Percentiles rank a stretch among this genome's conserved stretches.
Evolutionary conservation across 129 eudicot genomes (phyloP).

Genomic region (Kitagawia praeruptora): DNA sequence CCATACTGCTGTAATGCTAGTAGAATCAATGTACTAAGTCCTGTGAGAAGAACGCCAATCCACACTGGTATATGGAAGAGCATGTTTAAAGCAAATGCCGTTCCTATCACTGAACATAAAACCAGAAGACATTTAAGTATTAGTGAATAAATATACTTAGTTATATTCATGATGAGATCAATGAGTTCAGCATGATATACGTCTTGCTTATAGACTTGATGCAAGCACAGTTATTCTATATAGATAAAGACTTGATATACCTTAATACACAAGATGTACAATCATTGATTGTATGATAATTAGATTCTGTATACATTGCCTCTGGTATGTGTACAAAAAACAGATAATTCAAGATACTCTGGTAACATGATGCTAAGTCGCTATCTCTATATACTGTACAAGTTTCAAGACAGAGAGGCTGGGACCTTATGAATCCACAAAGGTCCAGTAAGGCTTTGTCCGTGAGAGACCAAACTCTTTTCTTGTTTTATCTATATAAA

Average conservation of each 20-base stretch:
- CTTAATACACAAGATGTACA: not conserved
- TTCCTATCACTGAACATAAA: slow-evolving; percentile 65
- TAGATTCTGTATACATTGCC: not conserved
- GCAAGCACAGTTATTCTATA: not conserved
- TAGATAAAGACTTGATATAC: not conserved
- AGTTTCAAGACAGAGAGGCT: not conserved
- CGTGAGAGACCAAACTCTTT: not conserved
- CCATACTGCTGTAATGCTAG: slow-evolving; percentile 93
- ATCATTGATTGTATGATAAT: not conserved
- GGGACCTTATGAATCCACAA: not conserved
- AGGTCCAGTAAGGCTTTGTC: not conserved
- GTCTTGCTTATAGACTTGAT: not conserved
- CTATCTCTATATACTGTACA: not conserved
- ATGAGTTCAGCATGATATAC: not conserved
- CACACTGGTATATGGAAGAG: slow-evolving; percentile 84
- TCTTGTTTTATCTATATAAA: not conserved
- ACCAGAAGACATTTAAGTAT: not conserved
- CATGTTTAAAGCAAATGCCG: slow-evolving; percentile 97
- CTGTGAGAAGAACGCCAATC: slow-evolving; percentile 92
- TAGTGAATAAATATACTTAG: not conserved
- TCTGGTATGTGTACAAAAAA: not conserved
- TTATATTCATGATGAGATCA: not conserved
- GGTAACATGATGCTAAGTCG: not conserved
- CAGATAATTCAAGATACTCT: not conserved
- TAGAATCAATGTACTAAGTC: slow-evolving; percentile 78